These are phyloP conservation scores for Penicillium hesseltinei DNA, from an alignment of 2,329 filamentous ascomycete species.

Conservation along the genomic window DNA sequence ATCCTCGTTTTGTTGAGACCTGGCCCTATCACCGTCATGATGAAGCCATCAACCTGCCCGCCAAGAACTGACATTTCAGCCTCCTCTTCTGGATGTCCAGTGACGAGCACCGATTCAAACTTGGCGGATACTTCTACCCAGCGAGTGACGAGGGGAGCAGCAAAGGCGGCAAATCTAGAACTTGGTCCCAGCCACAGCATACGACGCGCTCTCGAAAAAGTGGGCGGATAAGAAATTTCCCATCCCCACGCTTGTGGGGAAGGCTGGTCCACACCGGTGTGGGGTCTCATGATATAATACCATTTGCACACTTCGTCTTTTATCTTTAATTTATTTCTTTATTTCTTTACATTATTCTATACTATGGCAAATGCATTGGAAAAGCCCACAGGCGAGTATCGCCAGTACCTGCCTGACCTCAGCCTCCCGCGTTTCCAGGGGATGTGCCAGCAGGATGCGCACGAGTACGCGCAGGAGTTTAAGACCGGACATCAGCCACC, in stretches of 20 bases:
- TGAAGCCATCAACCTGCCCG: too few species aligned
- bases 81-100: too few species aligned
- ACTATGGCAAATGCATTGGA: conserved; percentile 5
- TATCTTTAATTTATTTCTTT: background rate
- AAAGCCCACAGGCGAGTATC: conserved; percentile 46
- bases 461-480: conserved; percentile 62
- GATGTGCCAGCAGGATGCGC: conserved; percentile 61
- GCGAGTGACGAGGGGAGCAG: too few species aligned
- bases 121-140: too few species aligned
- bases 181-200: too few species aligned
- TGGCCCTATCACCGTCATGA: too few species aligned
- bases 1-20: too few species aligned
- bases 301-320: background rate
- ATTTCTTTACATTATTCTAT: background rate
- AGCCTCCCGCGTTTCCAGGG: conserved; percentile 59
- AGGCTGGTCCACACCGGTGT: conserved; percentile 11
- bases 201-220: too few species aligned
- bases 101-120: too few species aligned
- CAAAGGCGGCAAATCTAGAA: too few species aligned
- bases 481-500: conserved; percentile 60
- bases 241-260: conserved; percentile 26
- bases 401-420: conserved; percentile 63
- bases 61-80: too few species aligned
- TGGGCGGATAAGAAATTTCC: conserved; percentile 22
- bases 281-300: conserved; percentile 22